Percentiles rank a stretch among this genome's conserved stretches.
phyloP scores from a whole-genome alignment of 345 rosid species.

The Dipteronia sinensis region DNA sequence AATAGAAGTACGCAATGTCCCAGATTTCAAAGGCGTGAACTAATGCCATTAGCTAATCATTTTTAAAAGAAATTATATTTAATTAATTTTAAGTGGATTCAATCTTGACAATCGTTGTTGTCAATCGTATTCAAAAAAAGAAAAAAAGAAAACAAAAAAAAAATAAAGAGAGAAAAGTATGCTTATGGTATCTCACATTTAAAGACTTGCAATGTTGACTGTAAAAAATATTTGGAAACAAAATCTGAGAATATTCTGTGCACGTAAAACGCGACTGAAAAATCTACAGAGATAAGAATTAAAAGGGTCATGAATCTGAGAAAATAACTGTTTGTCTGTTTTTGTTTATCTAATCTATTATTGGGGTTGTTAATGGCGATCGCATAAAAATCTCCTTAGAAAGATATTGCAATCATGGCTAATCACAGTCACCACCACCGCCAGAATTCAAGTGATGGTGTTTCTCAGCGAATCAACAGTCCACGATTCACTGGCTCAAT shows the following conservation, averaged over 20 bases:
- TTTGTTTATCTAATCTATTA: neutral
- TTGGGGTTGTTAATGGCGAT: conserved; percentile 2
- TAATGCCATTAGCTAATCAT: no score
- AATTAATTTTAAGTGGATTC: no score
- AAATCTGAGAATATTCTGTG: neutral
- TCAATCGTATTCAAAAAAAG: no score
- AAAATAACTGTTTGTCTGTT: neutral
- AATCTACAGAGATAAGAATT: neutral
- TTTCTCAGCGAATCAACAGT: conserved; percentile 71
- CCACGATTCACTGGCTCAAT: conserved; percentile 88
- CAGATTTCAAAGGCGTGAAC: no score
- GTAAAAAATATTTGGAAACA: neutral
- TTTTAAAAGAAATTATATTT: no score
- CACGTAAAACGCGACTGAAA: neutral
- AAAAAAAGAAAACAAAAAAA: no score
- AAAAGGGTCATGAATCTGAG: neutral
- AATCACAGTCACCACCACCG: conserved; percentile 49
- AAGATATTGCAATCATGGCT: conserved; percentile 38
- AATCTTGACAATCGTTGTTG: no score
- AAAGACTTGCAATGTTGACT: neutral
- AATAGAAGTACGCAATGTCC: no score
- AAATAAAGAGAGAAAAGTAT: no score
- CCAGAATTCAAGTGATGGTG: conserved; percentile 56
- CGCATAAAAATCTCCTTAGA: neutral
- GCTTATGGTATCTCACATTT: no score